A percentile compares a stretch with the other conserved stretches of the same genome.
phyloP scores from a whole-genome alignment of 495 filamentous ascomycete genomes.

The Aspergillus funiculosus region DNA sequence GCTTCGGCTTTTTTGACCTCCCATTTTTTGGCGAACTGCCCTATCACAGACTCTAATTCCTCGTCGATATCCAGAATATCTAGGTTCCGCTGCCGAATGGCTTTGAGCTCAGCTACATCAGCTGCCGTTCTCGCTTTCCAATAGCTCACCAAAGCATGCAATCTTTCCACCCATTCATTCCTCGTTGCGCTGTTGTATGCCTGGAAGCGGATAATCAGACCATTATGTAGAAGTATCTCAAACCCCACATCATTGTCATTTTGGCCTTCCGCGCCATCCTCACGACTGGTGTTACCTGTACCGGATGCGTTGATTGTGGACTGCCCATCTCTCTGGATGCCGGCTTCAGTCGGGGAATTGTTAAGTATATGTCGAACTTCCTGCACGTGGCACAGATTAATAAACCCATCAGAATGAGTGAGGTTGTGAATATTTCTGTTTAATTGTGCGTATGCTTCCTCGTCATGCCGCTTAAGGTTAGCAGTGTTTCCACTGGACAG shows the following conservation, averaged over 20 bases:
- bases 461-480: constrained; percentile 46
- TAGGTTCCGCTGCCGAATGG: constrained; percentile 54
- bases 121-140: constrained; percentile 55
- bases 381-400: constrained; percentile 55
- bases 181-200: constrained; percentile 53
- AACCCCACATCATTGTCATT: constrained; percentile 57
- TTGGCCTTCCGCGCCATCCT: no score
- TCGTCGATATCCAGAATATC: constrained; percentile 63
- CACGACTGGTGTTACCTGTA: constrained; percentile 30
- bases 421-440: constrained; percentile 57
- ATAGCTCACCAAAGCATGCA: constrained; percentile 55
- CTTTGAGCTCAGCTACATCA: constrained; percentile 53
- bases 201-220: constrained; percentile 61
- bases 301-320: constrained; percentile 50
- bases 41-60: constrained; percentile 60
- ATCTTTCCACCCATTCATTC: constrained; percentile 59
- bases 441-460: constrained; percentile 57
- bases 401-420: constrained; percentile 57
- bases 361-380: constrained; percentile 53
- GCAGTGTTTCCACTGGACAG: constrained; percentile 42
- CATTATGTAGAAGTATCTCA: constrained; percentile 59
- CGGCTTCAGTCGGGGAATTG: constrained; percentile 45
- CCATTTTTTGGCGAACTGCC: constrained; percentile 68
- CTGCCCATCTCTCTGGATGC: constrained; percentile 43
- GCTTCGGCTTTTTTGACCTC: constrained; percentile 63